Evolutionary conservation across 331 rosid species (phyloP).

Genomic region (Erythrophleum ivorense): DNA sequence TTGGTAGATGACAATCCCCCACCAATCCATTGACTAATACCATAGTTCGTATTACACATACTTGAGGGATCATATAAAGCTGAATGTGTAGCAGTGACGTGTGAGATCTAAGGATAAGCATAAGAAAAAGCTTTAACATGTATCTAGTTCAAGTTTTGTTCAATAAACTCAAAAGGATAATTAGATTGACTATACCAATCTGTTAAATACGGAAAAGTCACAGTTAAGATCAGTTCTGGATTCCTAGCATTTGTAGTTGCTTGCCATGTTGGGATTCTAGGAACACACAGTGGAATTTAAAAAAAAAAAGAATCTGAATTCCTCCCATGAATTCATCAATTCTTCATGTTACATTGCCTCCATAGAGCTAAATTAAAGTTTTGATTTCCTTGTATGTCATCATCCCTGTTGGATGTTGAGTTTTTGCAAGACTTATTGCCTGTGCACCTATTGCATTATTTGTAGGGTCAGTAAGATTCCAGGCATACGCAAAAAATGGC

Average conservation of each 20-base stretch:
- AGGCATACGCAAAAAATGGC: constrained; percentile 44
- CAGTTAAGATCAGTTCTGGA: constrained; percentile 11
- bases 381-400: constrained; percentile 30
- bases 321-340: too few relatives aligned
- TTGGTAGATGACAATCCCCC: constrained; percentile 27
- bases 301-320: too few relatives aligned
- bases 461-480: constrained; percentile 33
- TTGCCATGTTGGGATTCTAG: background rate
- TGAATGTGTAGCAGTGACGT: constrained; percentile 33
- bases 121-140: constrained; percentile 17
- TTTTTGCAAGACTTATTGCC: background rate
- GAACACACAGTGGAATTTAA: too few relatives aligned
- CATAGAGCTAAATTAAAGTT: background rate
- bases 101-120: background rate
- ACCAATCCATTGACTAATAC: constrained; percentile 38
- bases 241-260: background rate
- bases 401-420: background rate
- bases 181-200: background rate
- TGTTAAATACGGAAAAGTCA: background rate
- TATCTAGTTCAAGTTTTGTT: constrained; percentile 34
- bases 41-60: background rate
- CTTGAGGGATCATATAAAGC: constrained; percentile 40
- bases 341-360: background rate
- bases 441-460: constrained; percentile 24
- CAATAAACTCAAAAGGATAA: constrained; percentile 14